A percentile compares a stretch with the other conserved stretches of the same genome.
These are phyloP conservation scores for Medicago arabica DNA, from an alignment of 306 rosid genomes.

Conservation along the genomic window DNA sequence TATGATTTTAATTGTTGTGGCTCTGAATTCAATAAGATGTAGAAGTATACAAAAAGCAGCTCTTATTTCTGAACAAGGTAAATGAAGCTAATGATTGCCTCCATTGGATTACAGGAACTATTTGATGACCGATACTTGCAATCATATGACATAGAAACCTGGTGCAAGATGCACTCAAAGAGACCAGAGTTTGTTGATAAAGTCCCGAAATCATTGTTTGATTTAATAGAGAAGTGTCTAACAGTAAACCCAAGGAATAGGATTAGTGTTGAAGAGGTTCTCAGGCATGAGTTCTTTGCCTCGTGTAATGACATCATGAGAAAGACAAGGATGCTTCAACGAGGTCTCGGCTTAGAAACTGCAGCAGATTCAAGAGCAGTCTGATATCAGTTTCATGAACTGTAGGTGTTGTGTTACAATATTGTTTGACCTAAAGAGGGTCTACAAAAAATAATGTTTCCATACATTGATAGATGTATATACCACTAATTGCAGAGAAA, in stretches of 20 bases:
- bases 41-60: not conserved
- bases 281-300: slow-evolving; percentile 67
- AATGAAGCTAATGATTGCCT: slow-evolving; percentile 18
- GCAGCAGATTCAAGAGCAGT: not conserved
- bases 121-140: slow-evolving; percentile 52
- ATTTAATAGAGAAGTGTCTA: slow-evolving; percentile 70
- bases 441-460: not conserved
- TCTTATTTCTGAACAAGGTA: slow-evolving; percentile 9
- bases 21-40: not conserved
- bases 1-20: not conserved
- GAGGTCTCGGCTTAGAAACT: slow-evolving; percentile 31
- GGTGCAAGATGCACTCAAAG: slow-evolving; percentile 63
- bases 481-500: slow-evolving; percentile 5
- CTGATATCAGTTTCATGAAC: slow-evolving; percentile 24
- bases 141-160: slow-evolving; percentile 51
- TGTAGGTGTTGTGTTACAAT: not conserved
- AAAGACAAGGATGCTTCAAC: slow-evolving; percentile 51
- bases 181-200: slow-evolving; percentile 60
- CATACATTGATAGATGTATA: slow-evolving; percentile 24
- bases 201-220: slow-evolving; percentile 58
- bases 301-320: slow-evolving; percentile 49
- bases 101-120: slow-evolving; percentile 58
- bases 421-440: slow-evolving; percentile 4
- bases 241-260: slow-evolving; percentile 71
- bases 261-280: slow-evolving; percentile 66